Percentiles rank a stretch among this genome's conserved stretches.
phyloP scores from a whole-genome alignment of 2,329 filamentous ascomycete species.

The Plectosphaerella sp. region DNA sequence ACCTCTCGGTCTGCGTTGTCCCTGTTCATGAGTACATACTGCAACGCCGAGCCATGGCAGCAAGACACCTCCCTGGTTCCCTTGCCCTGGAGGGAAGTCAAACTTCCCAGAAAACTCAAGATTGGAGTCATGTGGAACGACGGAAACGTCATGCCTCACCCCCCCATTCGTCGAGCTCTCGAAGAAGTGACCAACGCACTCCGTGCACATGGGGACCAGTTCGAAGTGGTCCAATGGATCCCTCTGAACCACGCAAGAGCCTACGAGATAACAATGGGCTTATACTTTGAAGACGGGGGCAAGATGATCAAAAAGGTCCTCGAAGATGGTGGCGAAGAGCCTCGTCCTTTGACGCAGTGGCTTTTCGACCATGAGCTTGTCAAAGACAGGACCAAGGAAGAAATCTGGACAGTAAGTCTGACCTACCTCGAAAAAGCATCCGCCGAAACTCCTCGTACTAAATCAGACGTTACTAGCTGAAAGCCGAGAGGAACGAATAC shows the following conservation, averaged over 20 bases:
- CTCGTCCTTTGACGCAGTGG: neutral
- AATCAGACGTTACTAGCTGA: neutral
- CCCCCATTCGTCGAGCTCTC: neutral
- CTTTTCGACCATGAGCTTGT: neutral
- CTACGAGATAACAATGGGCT: neutral
- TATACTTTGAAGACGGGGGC: neutral
- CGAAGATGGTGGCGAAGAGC: neutral
- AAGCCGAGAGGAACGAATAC: neutral
- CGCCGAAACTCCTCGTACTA: neutral
- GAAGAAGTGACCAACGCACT: neutral
- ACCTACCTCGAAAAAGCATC: neutral
- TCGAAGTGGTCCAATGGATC: constrained; percentile 9
- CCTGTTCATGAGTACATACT: neutral
- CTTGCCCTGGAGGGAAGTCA: neutral
- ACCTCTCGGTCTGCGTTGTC: neutral
- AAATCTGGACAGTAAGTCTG: constrained; percentile 1
- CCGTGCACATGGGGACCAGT: neutral
- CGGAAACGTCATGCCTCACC: constrained; percentile 1
- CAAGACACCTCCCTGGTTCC: neutral
- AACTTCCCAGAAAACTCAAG: constrained; percentile 1
- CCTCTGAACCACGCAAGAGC: neutral
- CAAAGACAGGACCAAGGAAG: neutral
- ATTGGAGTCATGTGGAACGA: constrained; percentile 4
- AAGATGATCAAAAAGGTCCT: neutral
- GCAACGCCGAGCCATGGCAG: neutral